These are phyloP conservation scores for Penicillium macrosclerotiorum DNA, from an alignment of 495 filamentous ascomycete genomes.

Conservation along the genomic window DNA sequence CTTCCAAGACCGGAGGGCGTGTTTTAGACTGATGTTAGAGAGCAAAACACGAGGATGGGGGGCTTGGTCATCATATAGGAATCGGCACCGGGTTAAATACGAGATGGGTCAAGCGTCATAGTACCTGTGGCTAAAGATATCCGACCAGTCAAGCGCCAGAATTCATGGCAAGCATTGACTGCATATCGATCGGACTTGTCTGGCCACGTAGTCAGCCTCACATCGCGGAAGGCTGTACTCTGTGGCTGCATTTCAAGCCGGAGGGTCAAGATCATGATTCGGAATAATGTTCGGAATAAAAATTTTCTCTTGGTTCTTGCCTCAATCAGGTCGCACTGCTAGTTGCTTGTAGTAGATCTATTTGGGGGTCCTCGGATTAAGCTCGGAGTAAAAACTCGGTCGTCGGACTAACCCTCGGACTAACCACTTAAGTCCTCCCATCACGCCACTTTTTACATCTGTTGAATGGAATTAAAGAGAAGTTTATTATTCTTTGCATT, in stretches of 20 bases:
- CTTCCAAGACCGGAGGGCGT: conserved; percentile 8
- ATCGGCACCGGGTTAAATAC: too few species aligned
- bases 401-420: conserved; percentile 2
- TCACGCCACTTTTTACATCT: conserved; percentile 4
- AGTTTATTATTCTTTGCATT: not conserved
- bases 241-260: too few species aligned
- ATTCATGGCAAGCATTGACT: too few species aligned
- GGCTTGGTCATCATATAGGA: too few species aligned
- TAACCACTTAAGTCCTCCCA: not conserved
- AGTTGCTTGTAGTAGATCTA: not conserved
- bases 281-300: not conserved
- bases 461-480: not conserved
- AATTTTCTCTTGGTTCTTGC: conserved; percentile 1
- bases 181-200: too few species aligned
- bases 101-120: too few species aligned
- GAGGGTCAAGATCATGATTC: not conserved
- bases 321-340: conserved; percentile 10
- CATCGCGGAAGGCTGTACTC: too few species aligned
- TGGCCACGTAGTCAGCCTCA: too few species aligned
- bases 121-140: too few species aligned
- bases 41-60: too few species aligned
- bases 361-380: conserved; percentile 7
- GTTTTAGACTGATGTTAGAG: conserved; percentile 1
- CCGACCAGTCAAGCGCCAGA: too few species aligned
- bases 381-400: conserved; percentile 4